phyloP scores from a whole-genome alignment of 768 basidiomycete genomes.

The Mycena rebaudengoi region DNA sequence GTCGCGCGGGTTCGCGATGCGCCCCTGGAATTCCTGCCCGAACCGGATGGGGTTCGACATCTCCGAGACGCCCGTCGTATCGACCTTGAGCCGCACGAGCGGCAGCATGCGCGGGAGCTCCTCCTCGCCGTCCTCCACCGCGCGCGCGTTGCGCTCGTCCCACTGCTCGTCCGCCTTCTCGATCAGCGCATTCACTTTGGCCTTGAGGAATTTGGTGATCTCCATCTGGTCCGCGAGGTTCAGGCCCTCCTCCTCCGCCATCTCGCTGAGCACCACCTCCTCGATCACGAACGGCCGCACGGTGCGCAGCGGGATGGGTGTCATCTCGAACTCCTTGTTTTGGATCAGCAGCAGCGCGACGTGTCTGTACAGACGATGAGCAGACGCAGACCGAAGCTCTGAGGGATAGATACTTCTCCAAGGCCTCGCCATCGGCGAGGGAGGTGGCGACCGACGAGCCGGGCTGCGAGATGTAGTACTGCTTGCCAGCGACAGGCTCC shows the following conservation, averaged over 20 bases:
- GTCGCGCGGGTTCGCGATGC: conserved; percentile 94
- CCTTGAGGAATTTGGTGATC: conserved; percentile 82
- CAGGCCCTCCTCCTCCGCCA: conserved; percentile 78
- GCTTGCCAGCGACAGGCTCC: conserved; percentile 90
- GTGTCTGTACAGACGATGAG: conserved; percentile 65
- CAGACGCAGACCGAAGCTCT: background rate
- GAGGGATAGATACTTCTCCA: conserved; percentile 75
- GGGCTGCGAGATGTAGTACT: conserved; percentile 92
- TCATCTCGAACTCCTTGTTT: conserved; percentile 86
- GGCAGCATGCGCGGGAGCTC: conserved; percentile 80
- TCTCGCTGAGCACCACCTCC: conserved; percentile 77
- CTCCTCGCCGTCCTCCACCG: conserved; percentile 68
- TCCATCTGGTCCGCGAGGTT: conserved; percentile 84
- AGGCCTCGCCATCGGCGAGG: conserved; percentile 90
- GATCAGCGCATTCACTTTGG: conserved; percentile 81
- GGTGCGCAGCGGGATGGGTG: conserved; percentile 87
- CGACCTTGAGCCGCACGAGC: conserved; percentile 88
- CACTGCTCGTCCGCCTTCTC: conserved; percentile 79
- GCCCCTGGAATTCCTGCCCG: conserved; percentile 92
- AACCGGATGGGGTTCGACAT: conserved; percentile 97
- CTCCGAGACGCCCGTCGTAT: conserved; percentile 89
- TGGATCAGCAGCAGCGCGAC: conserved; percentile 91
- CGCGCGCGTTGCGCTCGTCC: conserved; percentile 76
- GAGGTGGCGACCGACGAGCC: conserved; percentile 96
- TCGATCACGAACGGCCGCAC: conserved; percentile 95